phyloP scores from a whole-genome alignment of 2,329 filamentous ascomycete genomes.

The Diaporthe helianthi region DNA sequence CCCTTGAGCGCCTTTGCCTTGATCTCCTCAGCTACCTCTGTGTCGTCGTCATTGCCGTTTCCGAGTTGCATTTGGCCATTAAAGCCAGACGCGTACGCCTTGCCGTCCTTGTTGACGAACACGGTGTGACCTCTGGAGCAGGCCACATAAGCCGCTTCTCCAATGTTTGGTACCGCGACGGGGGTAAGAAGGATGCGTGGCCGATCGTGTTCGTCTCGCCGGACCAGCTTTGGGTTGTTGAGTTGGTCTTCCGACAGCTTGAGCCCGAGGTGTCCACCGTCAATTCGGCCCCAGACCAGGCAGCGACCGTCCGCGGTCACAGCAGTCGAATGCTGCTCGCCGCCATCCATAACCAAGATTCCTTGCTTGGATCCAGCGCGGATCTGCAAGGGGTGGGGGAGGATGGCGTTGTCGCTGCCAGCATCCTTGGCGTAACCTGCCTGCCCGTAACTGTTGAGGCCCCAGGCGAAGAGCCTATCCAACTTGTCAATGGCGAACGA shows the following conservation, averaged over 20 bases:
- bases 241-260: slow-evolving; percentile 56
- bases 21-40: slow-evolving; percentile 66
- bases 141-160: slow-evolving; percentile 53
- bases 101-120: slow-evolving; percentile 63
- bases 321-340: slow-evolving; percentile 66
- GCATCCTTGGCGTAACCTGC: slow-evolving; percentile 60
- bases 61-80: slow-evolving; percentile 72
- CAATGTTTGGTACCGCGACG: slow-evolving; percentile 59
- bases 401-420: slow-evolving; percentile 64
- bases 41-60: slow-evolving; percentile 67
- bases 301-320: slow-evolving; percentile 45
- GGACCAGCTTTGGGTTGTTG: slow-evolving; percentile 51
- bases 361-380: slow-evolving; percentile 57
- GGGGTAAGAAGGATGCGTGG: slow-evolving; percentile 69
- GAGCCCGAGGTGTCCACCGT: slow-evolving; percentile 51
- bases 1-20: slow-evolving; percentile 52
- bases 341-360: slow-evolving; percentile 62
- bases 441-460: slow-evolving; percentile 70
- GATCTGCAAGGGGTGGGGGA: slow-evolving; percentile 62
- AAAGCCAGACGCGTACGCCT: slow-evolving; percentile 73
- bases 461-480: slow-evolving; percentile 70
- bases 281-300: slow-evolving; percentile 49
- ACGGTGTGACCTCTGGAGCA: slow-evolving; percentile 70
- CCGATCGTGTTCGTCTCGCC: slow-evolving; percentile 61
- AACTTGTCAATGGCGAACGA: slow-evolving; percentile 67